phyloP scores from a whole-genome alignment of 306 rosid species.

The Comarum palustre region DNA sequence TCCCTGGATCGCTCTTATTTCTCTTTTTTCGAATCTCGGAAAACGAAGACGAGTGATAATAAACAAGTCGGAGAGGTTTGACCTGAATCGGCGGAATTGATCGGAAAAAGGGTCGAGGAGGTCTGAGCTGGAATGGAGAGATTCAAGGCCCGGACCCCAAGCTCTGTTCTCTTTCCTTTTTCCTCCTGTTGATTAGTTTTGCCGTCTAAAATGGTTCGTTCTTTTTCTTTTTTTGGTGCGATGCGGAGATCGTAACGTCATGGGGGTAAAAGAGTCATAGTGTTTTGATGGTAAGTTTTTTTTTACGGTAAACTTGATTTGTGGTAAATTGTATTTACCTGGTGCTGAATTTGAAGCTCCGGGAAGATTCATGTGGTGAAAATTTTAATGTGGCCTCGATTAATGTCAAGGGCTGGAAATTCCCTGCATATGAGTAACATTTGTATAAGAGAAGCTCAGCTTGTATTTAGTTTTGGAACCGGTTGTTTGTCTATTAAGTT shows the following conservation, averaged over 20 bases:
- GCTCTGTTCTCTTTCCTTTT: background rate
- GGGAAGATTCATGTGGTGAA: constrained; percentile 80
- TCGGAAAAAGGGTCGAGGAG: background rate
- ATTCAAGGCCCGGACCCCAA: background rate
- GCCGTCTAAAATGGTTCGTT: background rate
- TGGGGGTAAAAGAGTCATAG: too few species aligned
- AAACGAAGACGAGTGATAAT: constrained; percentile 17
- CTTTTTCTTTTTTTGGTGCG: too few species aligned
- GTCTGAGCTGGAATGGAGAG: background rate
- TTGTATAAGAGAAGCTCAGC: background rate
- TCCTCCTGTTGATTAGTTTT: background rate
- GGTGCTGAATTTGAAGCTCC: constrained; percentile 85
- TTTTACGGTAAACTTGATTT: too few species aligned
- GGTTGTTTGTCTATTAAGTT: constrained; percentile 11
- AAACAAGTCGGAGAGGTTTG: constrained; percentile 9
- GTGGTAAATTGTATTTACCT: too few species aligned
- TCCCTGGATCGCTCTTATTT: constrained; percentile 45
- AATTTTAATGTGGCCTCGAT: constrained; percentile 84
- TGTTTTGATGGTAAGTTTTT: too few species aligned
- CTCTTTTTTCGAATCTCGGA: constrained; percentile 14
- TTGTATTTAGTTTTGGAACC: background rate
- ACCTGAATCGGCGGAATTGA: background rate
- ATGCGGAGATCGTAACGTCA: too few species aligned
- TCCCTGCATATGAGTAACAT: constrained; percentile 6
- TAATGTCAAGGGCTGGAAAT: constrained; percentile 56